These are phyloP conservation scores for Cutaneotrichosporon cavernicola DNA, from an alignment of 1,284 basidiomycete species.

Conservation along the genomic window DNA sequence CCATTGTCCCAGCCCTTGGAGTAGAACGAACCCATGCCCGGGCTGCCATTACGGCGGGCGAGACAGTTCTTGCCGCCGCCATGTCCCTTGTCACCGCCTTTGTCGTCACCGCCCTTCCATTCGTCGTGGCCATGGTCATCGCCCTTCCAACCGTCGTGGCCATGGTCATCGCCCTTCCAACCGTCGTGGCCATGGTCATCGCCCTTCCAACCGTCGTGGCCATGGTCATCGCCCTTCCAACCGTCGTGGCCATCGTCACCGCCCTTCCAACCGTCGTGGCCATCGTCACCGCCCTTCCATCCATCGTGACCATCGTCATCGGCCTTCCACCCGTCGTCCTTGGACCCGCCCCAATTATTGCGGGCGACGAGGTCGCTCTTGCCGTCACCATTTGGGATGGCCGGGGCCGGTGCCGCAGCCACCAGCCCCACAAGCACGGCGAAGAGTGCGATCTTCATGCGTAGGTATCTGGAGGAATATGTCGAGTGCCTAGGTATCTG, in stretches of 20 bases:
- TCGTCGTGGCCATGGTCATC: background rate
- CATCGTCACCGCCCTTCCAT: background rate
- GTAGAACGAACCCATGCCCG: background rate
- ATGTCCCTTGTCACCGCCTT: background rate
- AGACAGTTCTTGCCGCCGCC: background rate
- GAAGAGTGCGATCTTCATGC: background rate
- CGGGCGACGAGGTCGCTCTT: background rate
- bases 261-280: background rate
- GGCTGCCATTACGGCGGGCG: background rate
- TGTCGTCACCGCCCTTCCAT: background rate
- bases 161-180: background rate
- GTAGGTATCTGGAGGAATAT: background rate
- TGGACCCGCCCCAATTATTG: constrained; percentile 2
- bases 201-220: background rate
- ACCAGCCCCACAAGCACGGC: background rate
- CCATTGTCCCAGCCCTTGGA: background rate
- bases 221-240: background rate
- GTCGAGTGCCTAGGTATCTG: no score
- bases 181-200: background rate
- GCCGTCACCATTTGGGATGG: background rate
- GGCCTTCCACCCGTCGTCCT: background rate
- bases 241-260: background rate
- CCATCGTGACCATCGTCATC: background rate
- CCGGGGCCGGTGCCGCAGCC: background rate
- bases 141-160: background rate